These are phyloP conservation scores for Corynascus novoguineensis DNA, from an alignment of 495 filamentous ascomycete genomes.

Conservation along the genomic window DNA sequence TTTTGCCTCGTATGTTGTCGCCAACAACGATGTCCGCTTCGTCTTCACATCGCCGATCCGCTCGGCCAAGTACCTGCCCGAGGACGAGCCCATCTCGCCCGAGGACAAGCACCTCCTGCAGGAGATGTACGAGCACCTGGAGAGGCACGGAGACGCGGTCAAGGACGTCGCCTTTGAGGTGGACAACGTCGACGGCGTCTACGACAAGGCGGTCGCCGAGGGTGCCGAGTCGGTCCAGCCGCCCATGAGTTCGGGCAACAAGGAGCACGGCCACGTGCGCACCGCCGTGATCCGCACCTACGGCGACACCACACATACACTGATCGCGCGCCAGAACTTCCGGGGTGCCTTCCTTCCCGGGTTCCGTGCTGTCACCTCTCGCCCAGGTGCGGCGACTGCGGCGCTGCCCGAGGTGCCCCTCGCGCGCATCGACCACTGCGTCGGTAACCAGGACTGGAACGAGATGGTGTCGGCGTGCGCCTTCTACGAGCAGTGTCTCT, in stretches of 20 bases:
- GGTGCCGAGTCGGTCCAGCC: slow-evolving; percentile 61
- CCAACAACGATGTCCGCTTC: slow-evolving; percentile 72
- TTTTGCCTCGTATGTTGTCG: slow-evolving; percentile 73
- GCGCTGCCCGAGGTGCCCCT: slow-evolving; percentile 57
- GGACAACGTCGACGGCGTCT: slow-evolving; percentile 73
- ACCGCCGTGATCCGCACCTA: slow-evolving; percentile 79
- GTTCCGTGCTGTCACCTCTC: slow-evolving; percentile 49
- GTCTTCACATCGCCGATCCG: slow-evolving; percentile 78
- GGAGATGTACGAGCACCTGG: slow-evolving; percentile 70
- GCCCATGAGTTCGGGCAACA: slow-evolving; percentile 47
- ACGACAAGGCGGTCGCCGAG: slow-evolving; percentile 57
- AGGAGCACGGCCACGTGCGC: slow-evolving; percentile 52
- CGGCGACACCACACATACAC: slow-evolving; percentile 85
- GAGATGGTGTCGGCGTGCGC: slow-evolving; percentile 79
- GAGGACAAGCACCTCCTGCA: slow-evolving; percentile 53
- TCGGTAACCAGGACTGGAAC: slow-evolving; percentile 89
- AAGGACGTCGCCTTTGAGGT: slow-evolving; percentile 92
- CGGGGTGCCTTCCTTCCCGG: slow-evolving; percentile 74
- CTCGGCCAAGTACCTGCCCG: slow-evolving; percentile 46
- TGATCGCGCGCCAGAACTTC: slow-evolving; percentile 65
- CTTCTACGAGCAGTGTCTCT: slow-evolving; percentile 84
- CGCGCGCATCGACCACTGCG: slow-evolving; percentile 80
- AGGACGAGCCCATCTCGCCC: slow-evolving; percentile 45
- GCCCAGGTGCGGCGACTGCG: slow-evolving; percentile 25
- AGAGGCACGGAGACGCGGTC: slow-evolving; percentile 81